Percentiles rank a stretch among this genome's conserved stretches.
phyloP scores from a whole-genome alignment of 1,284 basidiomycete species.

The Phlebopus sp. region DNA sequence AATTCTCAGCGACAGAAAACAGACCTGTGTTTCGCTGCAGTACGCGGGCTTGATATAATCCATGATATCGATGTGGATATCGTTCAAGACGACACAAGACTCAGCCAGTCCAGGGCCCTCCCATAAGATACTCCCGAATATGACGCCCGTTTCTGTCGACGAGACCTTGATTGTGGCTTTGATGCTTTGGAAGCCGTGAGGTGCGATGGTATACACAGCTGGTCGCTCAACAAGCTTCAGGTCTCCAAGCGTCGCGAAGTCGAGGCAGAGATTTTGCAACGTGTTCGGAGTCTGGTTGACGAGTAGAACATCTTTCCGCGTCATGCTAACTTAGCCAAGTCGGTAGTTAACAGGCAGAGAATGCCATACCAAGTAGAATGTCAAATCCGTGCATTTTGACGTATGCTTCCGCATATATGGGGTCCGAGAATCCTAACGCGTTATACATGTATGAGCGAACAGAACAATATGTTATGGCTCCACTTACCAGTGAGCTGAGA shows the following conservation, averaged over 20 bases:
- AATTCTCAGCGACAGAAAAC: slow-evolving; percentile 16
- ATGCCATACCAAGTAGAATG: slow-evolving; percentile 74
- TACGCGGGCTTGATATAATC: slow-evolving; percentile 98
- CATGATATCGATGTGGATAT: slow-evolving; percentile 99
- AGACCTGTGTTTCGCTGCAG: slow-evolving; percentile 91
- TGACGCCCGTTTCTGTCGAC: slow-evolving; percentile 96
- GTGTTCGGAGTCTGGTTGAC: slow-evolving; percentile 97
- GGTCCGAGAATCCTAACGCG: slow-evolving; percentile 89
- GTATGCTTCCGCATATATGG: slow-evolving; percentile 97
- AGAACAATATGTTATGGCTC: neutral
- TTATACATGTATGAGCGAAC: slow-evolving; percentile 1
- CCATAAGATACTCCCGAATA: slow-evolving; percentile 98
- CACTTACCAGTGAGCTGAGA: slow-evolving; percentile 84
- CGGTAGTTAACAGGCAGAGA: neutral
- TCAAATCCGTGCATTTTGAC: slow-evolving; percentile 99
- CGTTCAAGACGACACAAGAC: slow-evolving; percentile 90
- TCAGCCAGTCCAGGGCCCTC: slow-evolving; percentile 87
- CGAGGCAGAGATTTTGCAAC: slow-evolving; percentile 93
- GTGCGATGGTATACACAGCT: slow-evolving; percentile 88
- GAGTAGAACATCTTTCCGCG: slow-evolving; percentile 77
- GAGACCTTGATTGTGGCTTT: slow-evolving; percentile 99
- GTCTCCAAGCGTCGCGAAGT: slow-evolving; percentile 97
- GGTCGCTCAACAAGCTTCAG: slow-evolving; percentile 97
- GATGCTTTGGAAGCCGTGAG: slow-evolving; percentile 97
- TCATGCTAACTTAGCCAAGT: slow-evolving; percentile 3